These are phyloP conservation scores for Candida incommunis DNA, from an alignment of 805 yeast species.

Conservation along the genomic window DNA sequence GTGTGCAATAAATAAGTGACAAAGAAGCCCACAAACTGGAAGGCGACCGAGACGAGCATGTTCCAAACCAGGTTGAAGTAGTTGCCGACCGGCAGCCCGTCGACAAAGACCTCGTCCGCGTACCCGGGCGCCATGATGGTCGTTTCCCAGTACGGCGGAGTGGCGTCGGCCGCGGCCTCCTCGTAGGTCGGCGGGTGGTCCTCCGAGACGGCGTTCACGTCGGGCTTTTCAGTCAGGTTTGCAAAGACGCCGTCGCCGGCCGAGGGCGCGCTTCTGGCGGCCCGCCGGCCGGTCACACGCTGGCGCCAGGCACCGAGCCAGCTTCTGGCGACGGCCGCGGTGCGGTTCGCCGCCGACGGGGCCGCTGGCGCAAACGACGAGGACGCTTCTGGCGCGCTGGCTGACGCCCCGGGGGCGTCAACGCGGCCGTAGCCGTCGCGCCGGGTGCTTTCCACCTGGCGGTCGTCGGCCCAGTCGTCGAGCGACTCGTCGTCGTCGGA, in stretches of 20 bases:
- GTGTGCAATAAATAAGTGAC: slow-evolving; percentile 85
- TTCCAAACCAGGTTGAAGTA: slow-evolving; percentile 86
- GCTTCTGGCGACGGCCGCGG: neutral
- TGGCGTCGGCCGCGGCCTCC: slow-evolving; percentile 85
- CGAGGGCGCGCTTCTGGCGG: neutral
- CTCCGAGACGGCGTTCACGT: slow-evolving; percentile 24
- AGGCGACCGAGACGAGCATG: slow-evolving; percentile 72
- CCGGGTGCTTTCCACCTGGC: neutral
- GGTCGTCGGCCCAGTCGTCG: slow-evolving; percentile 1
- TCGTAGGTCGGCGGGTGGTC: slow-evolving; percentile 79
- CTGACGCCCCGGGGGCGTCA: neutral
- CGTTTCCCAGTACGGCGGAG: slow-evolving; percentile 96
- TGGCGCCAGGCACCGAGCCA: slow-evolving; percentile 1
- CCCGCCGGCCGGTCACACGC: neutral
- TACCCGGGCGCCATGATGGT: slow-evolving; percentile 63
- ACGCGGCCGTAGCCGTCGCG: neutral
- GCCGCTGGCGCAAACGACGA: neutral
- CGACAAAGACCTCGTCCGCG: slow-evolving; percentile 80
- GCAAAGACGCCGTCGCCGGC: slow-evolving; percentile 89
- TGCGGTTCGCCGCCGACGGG: neutral
- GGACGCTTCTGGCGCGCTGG: neutral
- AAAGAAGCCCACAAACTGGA: slow-evolving; percentile 87
- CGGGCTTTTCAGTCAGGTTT: slow-evolving; percentile 84
- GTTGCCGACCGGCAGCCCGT: slow-evolving; percentile 92
- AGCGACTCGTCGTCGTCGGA: neutral